Conservation (phyloP, 1,284 basidiomycete genomes). For the Coniferiporia weirii region DNA sequence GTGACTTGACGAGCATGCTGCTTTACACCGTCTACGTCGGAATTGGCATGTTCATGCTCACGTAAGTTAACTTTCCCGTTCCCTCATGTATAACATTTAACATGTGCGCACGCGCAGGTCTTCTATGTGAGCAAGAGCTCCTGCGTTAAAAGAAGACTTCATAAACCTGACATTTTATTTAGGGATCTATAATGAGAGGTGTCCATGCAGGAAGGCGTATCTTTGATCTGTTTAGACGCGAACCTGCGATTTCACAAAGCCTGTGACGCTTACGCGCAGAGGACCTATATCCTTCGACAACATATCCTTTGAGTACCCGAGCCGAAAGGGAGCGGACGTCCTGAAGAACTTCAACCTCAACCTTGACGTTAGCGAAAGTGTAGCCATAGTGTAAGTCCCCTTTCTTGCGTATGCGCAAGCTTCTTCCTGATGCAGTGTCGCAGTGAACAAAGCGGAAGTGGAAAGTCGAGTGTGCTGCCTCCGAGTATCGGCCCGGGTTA, state of each 20-base stretch:
- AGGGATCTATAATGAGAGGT: conserved; percentile 85
- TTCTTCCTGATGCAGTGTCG: conserved; percentile 7
- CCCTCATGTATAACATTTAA: not conserved
- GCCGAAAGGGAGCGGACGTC: conserved; percentile 71
- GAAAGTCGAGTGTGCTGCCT: conserved; percentile 91
- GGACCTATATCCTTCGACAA: conserved; percentile 75
- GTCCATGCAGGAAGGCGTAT: conserved; percentile 91
- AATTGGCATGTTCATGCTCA: conserved; percentile 72
- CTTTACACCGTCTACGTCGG: conserved; percentile 93
- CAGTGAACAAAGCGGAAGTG: conserved; percentile 85
- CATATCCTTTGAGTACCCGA: conserved; percentile 85
- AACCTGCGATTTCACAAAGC: conserved; percentile 64
- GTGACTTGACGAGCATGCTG: conserved; percentile 85
- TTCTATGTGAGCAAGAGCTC: conserved; percentile 42
- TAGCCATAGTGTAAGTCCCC: conserved; percentile 80
- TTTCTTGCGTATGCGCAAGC: not conserved
- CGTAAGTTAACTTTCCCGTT: conserved; percentile 42
- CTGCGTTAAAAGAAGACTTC: not conserved
- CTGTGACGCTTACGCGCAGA: conserved; percentile 48
- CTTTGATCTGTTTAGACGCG: conserved; percentile 88
- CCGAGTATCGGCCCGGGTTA: conserved; percentile 89
- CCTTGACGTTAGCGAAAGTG: conserved; percentile 77
- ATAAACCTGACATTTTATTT: not conserved
- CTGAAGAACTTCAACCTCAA: conserved; percentile 77
- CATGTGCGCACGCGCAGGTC: conserved; percentile 36